phyloP scores from a whole-genome alignment of 768 basidiomycete genomes.

The Russula ochroleuca region DNA sequence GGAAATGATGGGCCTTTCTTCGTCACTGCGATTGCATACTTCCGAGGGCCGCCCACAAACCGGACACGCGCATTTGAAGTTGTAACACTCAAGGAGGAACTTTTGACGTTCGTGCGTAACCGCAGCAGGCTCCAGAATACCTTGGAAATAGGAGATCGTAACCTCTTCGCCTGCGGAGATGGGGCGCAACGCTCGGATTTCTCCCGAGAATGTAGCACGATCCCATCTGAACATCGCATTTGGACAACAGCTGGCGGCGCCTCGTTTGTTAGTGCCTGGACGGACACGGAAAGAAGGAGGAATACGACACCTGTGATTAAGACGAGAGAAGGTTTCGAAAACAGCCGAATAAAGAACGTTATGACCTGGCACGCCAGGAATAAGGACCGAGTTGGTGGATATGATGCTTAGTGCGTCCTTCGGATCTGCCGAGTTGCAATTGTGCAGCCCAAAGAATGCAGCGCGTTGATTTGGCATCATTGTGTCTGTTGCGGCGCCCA shows the following conservation, averaged over 20 bases:
- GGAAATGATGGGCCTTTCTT: conserved; percentile 7
- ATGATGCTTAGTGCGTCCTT: neutral
- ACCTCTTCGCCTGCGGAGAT: conserved; percentile 37
- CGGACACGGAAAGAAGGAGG: neutral
- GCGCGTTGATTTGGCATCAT: neutral
- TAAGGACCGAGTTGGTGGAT: conserved; percentile 9
- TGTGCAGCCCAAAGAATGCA: conserved; percentile 2
- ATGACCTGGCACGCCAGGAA: conserved; percentile 14
- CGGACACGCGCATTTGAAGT: conserved; percentile 35
- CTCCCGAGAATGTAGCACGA: conserved; percentile 32
- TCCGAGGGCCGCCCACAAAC: conserved; percentile 30
- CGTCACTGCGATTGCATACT: conserved; percentile 20
- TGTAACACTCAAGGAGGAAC: conserved; percentile 31
- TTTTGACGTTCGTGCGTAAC: conserved; percentile 30
- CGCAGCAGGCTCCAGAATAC: conserved; percentile 1
- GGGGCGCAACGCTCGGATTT: conserved; percentile 31
- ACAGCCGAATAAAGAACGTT: conserved; percentile 29
- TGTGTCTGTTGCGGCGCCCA: neutral
- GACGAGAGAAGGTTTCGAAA: conserved; percentile 29
- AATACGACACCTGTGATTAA: conserved; percentile 25
- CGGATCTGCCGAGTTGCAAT: neutral
- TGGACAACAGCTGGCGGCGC: conserved; percentile 29
- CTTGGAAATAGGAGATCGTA: conserved; percentile 32
- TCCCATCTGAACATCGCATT: conserved; percentile 30
- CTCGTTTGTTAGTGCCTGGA: neutral